phyloP scores from a whole-genome alignment of 2,329 filamentous ascomycete genomes.

The Elsinoe arachidis region DNA sequence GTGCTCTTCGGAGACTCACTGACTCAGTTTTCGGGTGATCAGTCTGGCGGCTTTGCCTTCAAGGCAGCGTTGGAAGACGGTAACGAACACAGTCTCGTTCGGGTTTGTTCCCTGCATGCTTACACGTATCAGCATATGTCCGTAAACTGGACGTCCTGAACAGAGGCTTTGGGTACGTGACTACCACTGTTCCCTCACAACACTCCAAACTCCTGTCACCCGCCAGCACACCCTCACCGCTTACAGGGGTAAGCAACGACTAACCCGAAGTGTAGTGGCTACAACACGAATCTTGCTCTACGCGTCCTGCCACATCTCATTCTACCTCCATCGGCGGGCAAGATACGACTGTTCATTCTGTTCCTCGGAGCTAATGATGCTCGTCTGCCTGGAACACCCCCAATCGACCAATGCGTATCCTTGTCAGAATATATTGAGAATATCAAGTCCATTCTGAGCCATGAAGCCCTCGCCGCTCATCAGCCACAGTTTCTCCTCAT shows the following conservation, averaged over 20 bases:
- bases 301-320: conserved; percentile 62
- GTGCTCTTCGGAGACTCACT: conserved; percentile 88
- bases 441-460: conserved; percentile 60
- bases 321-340: conserved; percentile 52
- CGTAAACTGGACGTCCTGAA: conserved; percentile 80
- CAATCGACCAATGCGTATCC: conserved; percentile 62
- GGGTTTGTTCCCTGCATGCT: background rate
- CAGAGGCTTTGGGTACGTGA: conserved; percentile 59
- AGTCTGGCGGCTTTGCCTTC: conserved; percentile 63
- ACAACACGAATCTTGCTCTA: conserved; percentile 69
- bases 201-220: background rate
- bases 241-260: background rate
- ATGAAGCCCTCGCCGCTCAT: conserved; percentile 62
- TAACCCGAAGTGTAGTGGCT: conserved; percentile 49
- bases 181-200: conserved; percentile 14
- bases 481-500: conserved; percentile 63
- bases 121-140: conserved; percentile 51
- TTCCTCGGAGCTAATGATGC: conserved; percentile 91
- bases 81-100: conserved; percentile 33
- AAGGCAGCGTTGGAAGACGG: conserved; percentile 61
- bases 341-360: conserved; percentile 60
- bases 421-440: conserved; percentile 69
- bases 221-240: background rate
- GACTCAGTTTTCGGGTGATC: conserved; percentile 57
- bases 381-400: conserved; percentile 52